Percentiles rank a stretch among this genome's conserved stretches.
Conservation (phyloP, 2,329 filamentous ascomycete species). For the Sporothrix brunneoviolacea region DNA sequence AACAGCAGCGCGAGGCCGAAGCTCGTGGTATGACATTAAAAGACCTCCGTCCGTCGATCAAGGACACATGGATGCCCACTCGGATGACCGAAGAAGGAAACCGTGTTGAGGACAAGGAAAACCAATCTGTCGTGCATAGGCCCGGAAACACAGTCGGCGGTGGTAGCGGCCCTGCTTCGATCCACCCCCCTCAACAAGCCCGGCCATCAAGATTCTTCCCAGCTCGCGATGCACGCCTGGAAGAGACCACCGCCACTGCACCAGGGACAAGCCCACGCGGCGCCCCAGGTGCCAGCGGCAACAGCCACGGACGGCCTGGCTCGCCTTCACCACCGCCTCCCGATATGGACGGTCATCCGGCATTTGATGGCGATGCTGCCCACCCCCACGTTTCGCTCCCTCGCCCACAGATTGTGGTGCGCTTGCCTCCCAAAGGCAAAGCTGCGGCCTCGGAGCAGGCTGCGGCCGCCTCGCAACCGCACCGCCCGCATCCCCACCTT, state of each 20-base stretch:
- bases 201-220: conserved; percentile 59
- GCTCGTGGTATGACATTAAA: conserved; percentile 38
- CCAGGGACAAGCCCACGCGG: conserved; percentile 6
- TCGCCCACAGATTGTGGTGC: conserved; percentile 67
- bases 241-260: conserved; percentile 26
- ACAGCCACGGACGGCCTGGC: conserved; percentile 30
- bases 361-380: conserved; percentile 58
- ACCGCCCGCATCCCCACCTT: not conserved
- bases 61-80: conserved; percentile 47
- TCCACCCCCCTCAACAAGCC: conserved; percentile 33
- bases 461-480: conserved; percentile 63
- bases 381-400: conserved; percentile 66
- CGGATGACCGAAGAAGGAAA: conserved; percentile 30
- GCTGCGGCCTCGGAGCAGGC: conserved; percentile 17
- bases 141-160: conserved; percentile 8
- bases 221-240: conserved; percentile 40
- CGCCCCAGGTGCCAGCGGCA: not conserved
- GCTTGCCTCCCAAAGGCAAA: conserved; percentile 58
- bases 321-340: conserved; percentile 69
- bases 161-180: conserved; percentile 19
- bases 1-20: conserved; percentile 37
- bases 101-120: conserved; percentile 26
- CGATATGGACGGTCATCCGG: conserved; percentile 63
- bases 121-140: conserved; percentile 24
- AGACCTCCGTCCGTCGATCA: conserved; percentile 42